Evolutionary conservation across 2,329 filamentous ascomycete genomes (phyloP).

Genomic region (Pestalotiopsis fici): DNA sequence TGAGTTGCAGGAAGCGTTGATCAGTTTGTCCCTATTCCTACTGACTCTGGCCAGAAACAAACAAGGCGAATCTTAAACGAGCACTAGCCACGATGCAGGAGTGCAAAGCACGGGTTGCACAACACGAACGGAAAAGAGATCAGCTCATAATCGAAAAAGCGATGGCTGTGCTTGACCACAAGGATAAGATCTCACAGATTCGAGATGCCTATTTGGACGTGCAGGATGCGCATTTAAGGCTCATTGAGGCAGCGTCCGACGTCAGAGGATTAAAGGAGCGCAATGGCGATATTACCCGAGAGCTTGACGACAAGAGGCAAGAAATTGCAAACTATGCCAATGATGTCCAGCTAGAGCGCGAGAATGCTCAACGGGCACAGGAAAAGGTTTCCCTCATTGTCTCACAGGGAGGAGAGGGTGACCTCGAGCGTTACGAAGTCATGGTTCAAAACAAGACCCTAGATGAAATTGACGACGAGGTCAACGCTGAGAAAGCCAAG

Average conservation of each 20-base stretch:
- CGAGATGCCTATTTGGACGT: constrained; percentile 63
- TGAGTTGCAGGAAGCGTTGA: constrained; percentile 34
- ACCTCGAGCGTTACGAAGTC: constrained; percentile 40
- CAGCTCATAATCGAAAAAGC: constrained; percentile 56
- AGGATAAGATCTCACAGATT: constrained; percentile 64
- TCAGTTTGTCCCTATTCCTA: not conserved
- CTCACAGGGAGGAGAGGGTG: constrained; percentile 36
- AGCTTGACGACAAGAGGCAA: constrained; percentile 47
- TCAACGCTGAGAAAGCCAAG: constrained; percentile 72
- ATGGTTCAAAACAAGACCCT: constrained; percentile 51
- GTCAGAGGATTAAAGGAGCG: constrained; percentile 66
- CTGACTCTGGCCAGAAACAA: constrained; percentile 24
- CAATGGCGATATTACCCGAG: constrained; percentile 59
- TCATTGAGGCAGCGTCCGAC: constrained; percentile 84
- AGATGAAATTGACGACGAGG: constrained; percentile 71
- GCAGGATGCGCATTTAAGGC: constrained; percentile 68
- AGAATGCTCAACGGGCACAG: constrained; percentile 35
- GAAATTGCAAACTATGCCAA: constrained; percentile 40
- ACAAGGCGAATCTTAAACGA: constrained; percentile 33
- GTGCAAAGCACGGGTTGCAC: constrained; percentile 44
- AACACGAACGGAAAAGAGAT: constrained; percentile 57
- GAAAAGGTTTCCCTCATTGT: constrained; percentile 41
- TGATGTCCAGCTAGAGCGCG: constrained; percentile 35
- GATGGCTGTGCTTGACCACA: constrained; percentile 50
- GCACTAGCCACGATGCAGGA: constrained; percentile 31